A percentile compares a stretch with the other conserved stretches of the same genome.
These are phyloP conservation scores for Hemileia vastatrix DNA, from an alignment of 1,284 basidiomycete species.

Conservation along the genomic window DNA sequence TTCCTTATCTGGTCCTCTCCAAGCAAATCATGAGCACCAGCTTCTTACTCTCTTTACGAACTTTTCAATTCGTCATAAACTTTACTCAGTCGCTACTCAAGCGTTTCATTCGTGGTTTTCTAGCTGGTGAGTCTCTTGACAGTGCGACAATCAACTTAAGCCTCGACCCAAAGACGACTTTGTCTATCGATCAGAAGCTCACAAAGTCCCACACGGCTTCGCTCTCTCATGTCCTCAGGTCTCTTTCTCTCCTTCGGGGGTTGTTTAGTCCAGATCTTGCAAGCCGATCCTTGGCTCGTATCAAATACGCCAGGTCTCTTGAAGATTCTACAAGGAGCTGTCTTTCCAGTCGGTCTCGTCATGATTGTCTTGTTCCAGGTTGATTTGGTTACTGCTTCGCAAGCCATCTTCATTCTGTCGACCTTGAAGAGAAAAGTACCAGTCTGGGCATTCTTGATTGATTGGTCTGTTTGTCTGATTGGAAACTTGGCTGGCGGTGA, in stretches of 20 bases:
- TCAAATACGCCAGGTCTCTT: conserved; percentile 33
- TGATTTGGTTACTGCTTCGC: conserved; percentile 33
- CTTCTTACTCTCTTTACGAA: too few relatives aligned
- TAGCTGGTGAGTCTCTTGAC: too few relatives aligned
- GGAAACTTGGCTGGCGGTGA: conserved; percentile 29
- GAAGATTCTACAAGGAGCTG: conserved; percentile 31
- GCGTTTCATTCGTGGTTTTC: too few relatives aligned
- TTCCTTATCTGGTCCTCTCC: too few relatives aligned
- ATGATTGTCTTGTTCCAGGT: conserved; percentile 36
- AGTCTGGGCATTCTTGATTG: conserved; percentile 33
- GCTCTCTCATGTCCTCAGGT: conserved; percentile 21
- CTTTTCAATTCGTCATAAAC: too few relatives aligned
- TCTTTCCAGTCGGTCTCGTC: conserved; percentile 35
- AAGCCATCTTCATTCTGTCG: conserved; percentile 35
- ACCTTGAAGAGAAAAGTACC: conserved; percentile 33
- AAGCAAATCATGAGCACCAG: too few relatives aligned
- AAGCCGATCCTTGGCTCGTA: conserved; percentile 32
- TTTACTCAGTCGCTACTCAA: too few relatives aligned
- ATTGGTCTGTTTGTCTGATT: conserved; percentile 33
- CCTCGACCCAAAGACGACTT: too few relatives aligned
- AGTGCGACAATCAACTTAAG: too few relatives aligned
- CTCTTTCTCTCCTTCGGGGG: conserved; percentile 33
- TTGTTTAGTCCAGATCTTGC: conserved; percentile 33
- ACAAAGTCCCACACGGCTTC: not conserved
- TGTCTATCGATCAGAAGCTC: too few relatives aligned